Evolutionary conservation across 2,329 filamentous ascomycete species (phyloP), one percentile per base, ranked within the genome.

Genomic region (Claviceps sp.): DNA sequence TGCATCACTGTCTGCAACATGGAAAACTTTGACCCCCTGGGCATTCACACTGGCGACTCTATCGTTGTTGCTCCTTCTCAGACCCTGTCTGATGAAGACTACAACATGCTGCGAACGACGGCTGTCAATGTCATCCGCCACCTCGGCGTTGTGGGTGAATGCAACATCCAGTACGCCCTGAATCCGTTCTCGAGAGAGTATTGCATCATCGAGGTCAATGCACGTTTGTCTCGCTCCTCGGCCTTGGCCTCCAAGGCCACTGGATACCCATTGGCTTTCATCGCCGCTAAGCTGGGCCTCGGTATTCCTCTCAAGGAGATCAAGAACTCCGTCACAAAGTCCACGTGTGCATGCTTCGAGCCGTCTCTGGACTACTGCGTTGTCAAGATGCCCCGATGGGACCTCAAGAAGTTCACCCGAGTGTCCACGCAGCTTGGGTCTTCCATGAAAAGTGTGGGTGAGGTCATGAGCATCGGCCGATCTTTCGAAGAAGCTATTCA

Each of bases 1-100:
- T 98, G 93, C 67, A 97, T 98, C 66, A 98, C 93, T 6, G 93
- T 98, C 56, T 98, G 93, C 70, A 98, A 98, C 75, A 97, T 98
- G 93, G 93, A 98, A 74, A 98, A 98, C 73, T 98, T 98, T 63
- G 93, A 98, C 67, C 93, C 93, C 52, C 82, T 98, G 1, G 93
- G 93, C 62, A 97, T 97, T 57, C 93, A 97, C 65, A 98, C 93
- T 2, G 93, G 93, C 67, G 93, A 98, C 66, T 97, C 91, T 13
- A 96, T 98, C 59, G 93, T 98, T 50, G 93, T 98, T 47, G 93
- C 93, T 8, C 93, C 93, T 42, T 97, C 91, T 3, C 93, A 97
- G 70, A 98, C 93, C 0, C 76, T 98, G 20, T 95, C 89, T 2
- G 91, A 98, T 55, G 89, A 96, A 66, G 93, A 98, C 69, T 98